These are phyloP conservation scores for Lentinus brumalis DNA, from an alignment of 768 basidiomycete species.

Conservation along the genomic window DNA sequence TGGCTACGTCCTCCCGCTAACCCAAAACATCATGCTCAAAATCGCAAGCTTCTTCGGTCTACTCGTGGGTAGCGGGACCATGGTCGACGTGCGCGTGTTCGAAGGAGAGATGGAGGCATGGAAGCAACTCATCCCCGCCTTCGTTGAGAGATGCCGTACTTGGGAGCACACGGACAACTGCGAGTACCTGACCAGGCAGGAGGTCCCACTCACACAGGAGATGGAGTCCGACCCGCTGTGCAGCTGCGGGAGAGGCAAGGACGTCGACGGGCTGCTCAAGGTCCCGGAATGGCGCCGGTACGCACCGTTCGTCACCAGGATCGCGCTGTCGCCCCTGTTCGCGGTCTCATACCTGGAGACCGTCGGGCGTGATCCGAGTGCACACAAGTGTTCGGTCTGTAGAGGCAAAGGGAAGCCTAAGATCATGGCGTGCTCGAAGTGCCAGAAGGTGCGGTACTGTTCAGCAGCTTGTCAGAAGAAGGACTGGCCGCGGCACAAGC, in stretches of 20 bases:
- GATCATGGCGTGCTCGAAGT: conserved; percentile 38
- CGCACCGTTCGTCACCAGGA: conserved; percentile 47
- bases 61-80: conserved; percentile 4
- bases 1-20: conserved; percentile 46
- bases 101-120: conserved; percentile 44
- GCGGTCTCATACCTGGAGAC: conserved; percentile 50
- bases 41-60: conserved; percentile 32
- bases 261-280: conserved; percentile 39
- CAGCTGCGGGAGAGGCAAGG: conserved; percentile 53
- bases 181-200: conserved; percentile 41
- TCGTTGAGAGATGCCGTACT: conserved; percentile 56
- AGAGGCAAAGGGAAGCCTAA: conserved; percentile 32
- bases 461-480: conserved; percentile 45
- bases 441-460: conserved; percentile 45
- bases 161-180: conserved; percentile 53
- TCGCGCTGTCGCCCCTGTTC: conserved; percentile 56
- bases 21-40: conserved; percentile 19
- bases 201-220: conserved; percentile 42
- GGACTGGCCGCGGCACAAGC: conserved; percentile 51
- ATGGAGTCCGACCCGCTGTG: conserved; percentile 47
- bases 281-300: conserved; percentile 39
- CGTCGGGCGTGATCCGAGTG: conserved; percentile 23
- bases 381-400: conserved; percentile 32
- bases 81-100: conserved; percentile 11
- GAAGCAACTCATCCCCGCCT: conserved; percentile 51